Conservation (phyloP, 257 asterid genomes). For the Orobanche coerulescens region DNA sequence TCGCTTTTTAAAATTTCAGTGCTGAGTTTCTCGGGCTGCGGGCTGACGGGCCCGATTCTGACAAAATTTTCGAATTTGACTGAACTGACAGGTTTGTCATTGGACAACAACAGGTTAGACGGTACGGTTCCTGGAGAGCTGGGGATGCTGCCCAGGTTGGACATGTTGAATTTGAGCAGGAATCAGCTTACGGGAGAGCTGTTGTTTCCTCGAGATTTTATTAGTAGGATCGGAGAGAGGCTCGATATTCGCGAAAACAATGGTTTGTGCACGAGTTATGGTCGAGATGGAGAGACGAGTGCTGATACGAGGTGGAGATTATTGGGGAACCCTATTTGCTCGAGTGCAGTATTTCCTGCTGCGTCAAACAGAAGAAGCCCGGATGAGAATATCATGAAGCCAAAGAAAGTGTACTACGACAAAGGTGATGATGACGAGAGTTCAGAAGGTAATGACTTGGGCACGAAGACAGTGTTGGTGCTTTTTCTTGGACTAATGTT, state of each 20-base stretch:
- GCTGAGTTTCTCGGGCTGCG: slow-evolving; percentile 44
- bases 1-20: slow-evolving; percentile 27
- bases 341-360: neutral
- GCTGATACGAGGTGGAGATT: slow-evolving; percentile 17
- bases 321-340: slow-evolving; percentile 27
- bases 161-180: slow-evolving; percentile 41
- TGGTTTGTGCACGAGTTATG: slow-evolving; percentile 31
- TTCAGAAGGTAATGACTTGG: slow-evolving; percentile 5
- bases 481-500: slow-evolving; percentile 5
- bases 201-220: slow-evolving; percentile 29
- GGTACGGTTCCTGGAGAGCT: slow-evolving; percentile 45
- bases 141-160: slow-evolving; percentile 26
- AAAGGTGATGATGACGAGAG: slow-evolving; percentile 12
- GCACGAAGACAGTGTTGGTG: slow-evolving; percentile 13
- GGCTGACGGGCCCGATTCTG: slow-evolving; percentile 39
- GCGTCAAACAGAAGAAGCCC: slow-evolving; percentile 8
- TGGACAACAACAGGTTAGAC: slow-evolving; percentile 36
- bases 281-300: neutral
- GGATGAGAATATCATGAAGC: slow-evolving; percentile 27
- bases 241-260: slow-evolving; percentile 48
- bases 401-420: slow-evolving; percentile 19
- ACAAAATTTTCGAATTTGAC: slow-evolving; percentile 23
- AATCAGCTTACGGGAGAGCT: slow-evolving; percentile 47
- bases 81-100: slow-evolving; percentile 34
- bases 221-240: slow-evolving; percentile 39